phyloP scores from a whole-genome alignment of 257 asterid species.

The Solanum corneliomulleri region DNA sequence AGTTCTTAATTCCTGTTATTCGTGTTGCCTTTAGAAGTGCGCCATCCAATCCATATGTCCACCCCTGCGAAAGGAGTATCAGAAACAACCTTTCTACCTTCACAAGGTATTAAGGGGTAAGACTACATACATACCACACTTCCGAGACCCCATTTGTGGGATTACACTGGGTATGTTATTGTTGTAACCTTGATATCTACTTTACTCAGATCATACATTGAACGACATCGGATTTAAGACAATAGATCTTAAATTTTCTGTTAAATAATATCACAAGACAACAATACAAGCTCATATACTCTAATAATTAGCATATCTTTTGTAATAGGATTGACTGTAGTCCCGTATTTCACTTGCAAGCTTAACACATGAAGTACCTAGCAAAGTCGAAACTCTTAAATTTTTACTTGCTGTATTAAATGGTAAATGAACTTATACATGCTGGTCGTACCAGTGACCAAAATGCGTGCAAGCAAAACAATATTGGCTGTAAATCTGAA shows the following conservation, averaged over 20 bases:
- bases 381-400: neutral
- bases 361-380: neutral
- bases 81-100: neutral
- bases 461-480: neutral
- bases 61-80: constrained; percentile 33
- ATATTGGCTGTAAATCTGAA: neutral
- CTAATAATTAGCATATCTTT: neutral
- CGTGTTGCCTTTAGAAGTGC: constrained; percentile 59
- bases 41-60: constrained; percentile 90
- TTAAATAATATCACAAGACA: neutral
- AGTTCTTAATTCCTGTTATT: constrained; percentile 69
- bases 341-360: neutral
- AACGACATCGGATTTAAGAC: neutral
- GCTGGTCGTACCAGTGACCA: neutral
- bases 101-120: neutral
- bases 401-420: neutral
- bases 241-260: neutral
- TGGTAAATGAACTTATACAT: neutral
- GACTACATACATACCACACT: neutral
- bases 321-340: neutral
- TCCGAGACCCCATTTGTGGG: neutral
- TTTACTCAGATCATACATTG: neutral
- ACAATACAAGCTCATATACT: neutral
- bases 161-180: no score
- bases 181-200: neutral